These are phyloP conservation scores for Glebionis coronaria DNA, from an alignment of 129 eudicot species.

Conservation along the genomic window DNA sequence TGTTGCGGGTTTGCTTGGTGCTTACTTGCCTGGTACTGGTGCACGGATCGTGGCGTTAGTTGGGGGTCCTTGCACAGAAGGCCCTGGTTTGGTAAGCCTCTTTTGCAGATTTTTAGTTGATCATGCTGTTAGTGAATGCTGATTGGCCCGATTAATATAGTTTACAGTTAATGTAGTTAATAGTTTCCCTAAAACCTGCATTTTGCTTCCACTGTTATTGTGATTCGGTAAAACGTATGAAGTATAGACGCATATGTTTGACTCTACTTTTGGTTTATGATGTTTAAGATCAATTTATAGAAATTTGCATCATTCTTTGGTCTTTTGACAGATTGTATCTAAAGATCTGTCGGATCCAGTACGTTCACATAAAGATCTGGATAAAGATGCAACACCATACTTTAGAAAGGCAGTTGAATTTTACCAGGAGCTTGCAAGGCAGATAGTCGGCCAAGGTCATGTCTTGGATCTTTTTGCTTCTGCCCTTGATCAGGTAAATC, in stretches of 20 bases:
- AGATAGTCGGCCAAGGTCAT: too few species aligned
- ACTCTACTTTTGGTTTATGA: too few species aligned
- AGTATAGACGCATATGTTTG: not conserved
- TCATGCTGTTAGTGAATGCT: not conserved
- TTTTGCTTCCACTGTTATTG: not conserved
- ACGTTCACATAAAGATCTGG: too few species aligned
- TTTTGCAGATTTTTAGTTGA: not conserved
- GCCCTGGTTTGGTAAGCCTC: constrained; percentile 76
- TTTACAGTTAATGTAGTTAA: not conserved
- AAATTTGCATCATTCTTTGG: too few species aligned
- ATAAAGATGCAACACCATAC: too few species aligned
- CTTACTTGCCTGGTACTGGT: constrained; percentile 79
- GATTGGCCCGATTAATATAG: not conserved
- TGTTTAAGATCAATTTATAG: too few species aligned
- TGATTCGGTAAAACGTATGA: not conserved
- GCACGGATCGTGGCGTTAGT: constrained; percentile 82
- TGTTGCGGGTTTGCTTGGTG: constrained; percentile 87
- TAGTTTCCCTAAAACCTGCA: not conserved
- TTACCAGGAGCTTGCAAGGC: too few species aligned
- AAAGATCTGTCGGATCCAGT: too few species aligned
- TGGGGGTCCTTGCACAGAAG: constrained; percentile 99
- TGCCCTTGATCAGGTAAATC: too few species aligned
- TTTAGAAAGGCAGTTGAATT: too few species aligned
- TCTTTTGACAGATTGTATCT: too few species aligned
- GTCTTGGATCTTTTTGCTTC: too few species aligned